Percentiles rank a stretch among this genome's conserved stretches.
phyloP scores from a whole-genome alignment of 352 stramenopile genomes.

The Globisporangium uncinulatum region DNA sequence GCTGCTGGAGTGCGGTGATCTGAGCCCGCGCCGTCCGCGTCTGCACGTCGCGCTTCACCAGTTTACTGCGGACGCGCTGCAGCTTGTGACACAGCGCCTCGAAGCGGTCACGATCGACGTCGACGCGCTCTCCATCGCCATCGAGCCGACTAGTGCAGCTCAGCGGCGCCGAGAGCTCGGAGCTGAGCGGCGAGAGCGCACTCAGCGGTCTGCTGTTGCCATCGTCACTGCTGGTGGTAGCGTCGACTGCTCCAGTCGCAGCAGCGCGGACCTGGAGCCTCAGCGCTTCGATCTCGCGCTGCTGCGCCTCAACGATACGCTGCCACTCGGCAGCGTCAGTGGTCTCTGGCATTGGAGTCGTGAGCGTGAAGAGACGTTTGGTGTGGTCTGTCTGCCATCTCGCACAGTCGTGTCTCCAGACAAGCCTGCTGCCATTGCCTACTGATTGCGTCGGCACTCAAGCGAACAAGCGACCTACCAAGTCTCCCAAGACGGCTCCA shows the following conservation, averaged over 20 bases:
- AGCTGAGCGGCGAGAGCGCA: constrained; percentile 20
- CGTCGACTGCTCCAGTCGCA: neutral
- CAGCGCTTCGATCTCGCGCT: constrained; percentile 40
- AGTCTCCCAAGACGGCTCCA: too few species aligned
- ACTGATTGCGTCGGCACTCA: too few species aligned
- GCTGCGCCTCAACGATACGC: constrained; percentile 36
- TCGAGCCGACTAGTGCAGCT: neutral
- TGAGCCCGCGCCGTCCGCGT: constrained; percentile 27
- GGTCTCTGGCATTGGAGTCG: neutral
- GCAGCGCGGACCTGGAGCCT: constrained; percentile 11
- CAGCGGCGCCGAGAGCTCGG: constrained; percentile 17
- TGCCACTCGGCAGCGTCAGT: constrained; percentile 24
- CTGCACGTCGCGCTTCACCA: constrained; percentile 30
- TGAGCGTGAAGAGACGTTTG: neutral
- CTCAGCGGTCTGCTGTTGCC: constrained; percentile 1
- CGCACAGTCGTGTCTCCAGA: too few species aligned
- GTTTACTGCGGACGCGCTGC: constrained; percentile 23
- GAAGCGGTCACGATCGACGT: constrained; percentile 34
- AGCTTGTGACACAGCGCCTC: constrained; percentile 36
- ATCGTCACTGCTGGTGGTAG: neutral
- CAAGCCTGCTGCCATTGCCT: too few species aligned
- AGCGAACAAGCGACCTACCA: too few species aligned
- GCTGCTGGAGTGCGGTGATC: constrained; percentile 11
- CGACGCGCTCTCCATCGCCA: constrained; percentile 11
- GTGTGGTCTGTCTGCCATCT: neutral